Base-by-base conservation (phyloP, 352 stramenopile genomes). In the Aphanomyces cochlioides region DNA sequence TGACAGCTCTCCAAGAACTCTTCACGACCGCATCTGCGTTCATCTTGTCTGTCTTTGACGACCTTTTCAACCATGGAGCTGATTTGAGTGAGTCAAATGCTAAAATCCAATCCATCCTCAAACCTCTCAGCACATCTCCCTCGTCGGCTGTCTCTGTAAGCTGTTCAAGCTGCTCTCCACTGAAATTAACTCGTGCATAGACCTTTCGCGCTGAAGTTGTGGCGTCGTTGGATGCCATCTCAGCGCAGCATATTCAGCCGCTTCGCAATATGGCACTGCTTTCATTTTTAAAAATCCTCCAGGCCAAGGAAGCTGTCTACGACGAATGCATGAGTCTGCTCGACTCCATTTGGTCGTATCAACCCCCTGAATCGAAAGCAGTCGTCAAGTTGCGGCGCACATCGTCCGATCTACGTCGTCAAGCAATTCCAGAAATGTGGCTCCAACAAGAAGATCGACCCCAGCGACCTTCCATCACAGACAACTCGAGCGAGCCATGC, bases 201-300 rank as follows among this genome's bases (percentile, higher is more conserved):
- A 19, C 67, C 60, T 57, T 63, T 79, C 6, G 39, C 36, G 53
- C 74, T 69, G 10, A 69, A 71, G 40, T 61, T 10, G 54, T 13
- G 7, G 54, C 54, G 54, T 37, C 15, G 5, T 61, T 61, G 54
- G 37, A 61, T 17, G 17, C 54, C 6, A 61, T 36, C 17, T 7
- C 54, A 15, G 37, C 54, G 54, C 17, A 61, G 1, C 10, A 50
- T n/a, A 50, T 50, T n/a, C 43, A 50, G 1, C 43, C 43, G 10
- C 10, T 50, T n/a, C 43, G 43, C 17, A 12, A 50, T n/a, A 3
- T 50, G 10, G 43, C 43, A 12, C 43, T 50, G 10, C 34, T 61
- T 12, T 40, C 36, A 13, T 36, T 61, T 8, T 38, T 70, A 4
- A 38, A 58, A 19, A 61, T 70, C n/a, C 59, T 48, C 21, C 64